phyloP scores from a whole-genome alignment of 2,329 filamentous ascomycete species.

The Pyricularia grisea region DNA sequence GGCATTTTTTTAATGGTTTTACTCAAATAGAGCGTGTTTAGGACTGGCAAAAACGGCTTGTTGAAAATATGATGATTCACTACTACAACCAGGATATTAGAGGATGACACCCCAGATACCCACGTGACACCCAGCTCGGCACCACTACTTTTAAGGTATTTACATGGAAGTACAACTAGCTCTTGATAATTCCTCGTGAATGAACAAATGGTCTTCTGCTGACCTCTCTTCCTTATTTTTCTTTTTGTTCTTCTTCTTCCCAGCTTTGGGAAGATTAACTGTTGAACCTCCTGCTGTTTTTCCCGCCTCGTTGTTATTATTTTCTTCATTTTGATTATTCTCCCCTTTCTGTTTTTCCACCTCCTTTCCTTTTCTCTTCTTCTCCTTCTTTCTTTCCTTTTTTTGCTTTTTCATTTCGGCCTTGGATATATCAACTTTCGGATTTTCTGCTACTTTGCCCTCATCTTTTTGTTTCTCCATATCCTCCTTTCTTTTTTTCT shows the following conservation, averaged over 20 bases:
- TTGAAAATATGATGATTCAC: not conserved
- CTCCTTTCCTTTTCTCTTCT: too few relatives aligned
- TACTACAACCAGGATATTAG: not conserved
- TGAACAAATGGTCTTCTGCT: too few relatives aligned
- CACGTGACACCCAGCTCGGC: not conserved
- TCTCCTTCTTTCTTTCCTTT: too few relatives aligned
- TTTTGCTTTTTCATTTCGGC: too few relatives aligned
- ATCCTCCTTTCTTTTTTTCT: not conserved
- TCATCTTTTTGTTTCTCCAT: not conserved
- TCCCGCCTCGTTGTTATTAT: not conserved
- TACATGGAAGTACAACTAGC: not conserved
- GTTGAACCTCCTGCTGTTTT: too few relatives aligned
- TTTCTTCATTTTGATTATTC: too few relatives aligned
- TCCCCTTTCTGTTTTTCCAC: too few relatives aligned
- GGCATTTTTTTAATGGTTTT: conserved; percentile 36
- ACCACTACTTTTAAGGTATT: not conserved
- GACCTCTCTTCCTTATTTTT: not conserved
- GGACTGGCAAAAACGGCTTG: not conserved
- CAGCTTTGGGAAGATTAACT: too few relatives aligned
- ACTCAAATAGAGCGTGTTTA: not conserved
- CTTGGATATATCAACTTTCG: too few relatives aligned
- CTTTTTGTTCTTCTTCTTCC: not conserved
- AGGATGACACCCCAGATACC: not conserved
- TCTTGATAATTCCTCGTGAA: too few relatives aligned
- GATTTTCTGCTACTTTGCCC: too few relatives aligned